These are phyloP conservation scores for Chrysophaeum taylorii DNA, from an alignment of 352 stramenopile species.

Conservation along the genomic window DNA sequence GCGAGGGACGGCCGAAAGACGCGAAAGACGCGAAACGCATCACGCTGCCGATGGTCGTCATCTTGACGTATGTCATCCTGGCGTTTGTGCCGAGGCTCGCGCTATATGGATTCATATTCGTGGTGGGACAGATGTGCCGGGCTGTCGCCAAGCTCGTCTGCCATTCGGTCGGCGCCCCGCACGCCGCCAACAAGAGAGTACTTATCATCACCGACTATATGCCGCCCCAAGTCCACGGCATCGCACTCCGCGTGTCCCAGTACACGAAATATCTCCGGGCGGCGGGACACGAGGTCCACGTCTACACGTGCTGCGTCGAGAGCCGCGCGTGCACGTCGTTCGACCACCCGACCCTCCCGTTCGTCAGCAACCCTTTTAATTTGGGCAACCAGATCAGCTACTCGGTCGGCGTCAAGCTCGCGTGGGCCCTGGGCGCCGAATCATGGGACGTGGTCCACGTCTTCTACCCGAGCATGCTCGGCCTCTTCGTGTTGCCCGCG, in stretches of 20 bases:
- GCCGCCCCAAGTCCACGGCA: background rate
- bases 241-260: background rate
- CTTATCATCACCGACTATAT: constrained; percentile 2
- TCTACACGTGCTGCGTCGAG: constrained; percentile 6
- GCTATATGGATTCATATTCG: background rate
- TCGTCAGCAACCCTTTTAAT: background rate
- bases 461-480: background rate
- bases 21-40: too few species aligned
- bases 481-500: background rate
- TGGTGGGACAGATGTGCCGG: background rate
- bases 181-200: background rate
- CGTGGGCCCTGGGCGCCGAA: background rate
- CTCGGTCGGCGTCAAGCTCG: background rate
- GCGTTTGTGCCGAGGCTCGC: background rate
- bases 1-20: too few species aligned
- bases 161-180: background rate
- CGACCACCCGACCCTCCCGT: background rate
- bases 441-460: constrained; percentile 2
- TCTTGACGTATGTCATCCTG: background rate
- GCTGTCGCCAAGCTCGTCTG: background rate
- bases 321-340: background rate
- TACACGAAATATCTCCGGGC: background rate
- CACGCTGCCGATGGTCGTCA: too few species aligned
- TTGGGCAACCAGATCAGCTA: background rate
- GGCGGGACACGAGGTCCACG: background rate